These are phyloP conservation scores for Fusarium xylarioides DNA, from an alignment of 2,329 filamentous ascomycete species.

Conservation along the genomic window DNA sequence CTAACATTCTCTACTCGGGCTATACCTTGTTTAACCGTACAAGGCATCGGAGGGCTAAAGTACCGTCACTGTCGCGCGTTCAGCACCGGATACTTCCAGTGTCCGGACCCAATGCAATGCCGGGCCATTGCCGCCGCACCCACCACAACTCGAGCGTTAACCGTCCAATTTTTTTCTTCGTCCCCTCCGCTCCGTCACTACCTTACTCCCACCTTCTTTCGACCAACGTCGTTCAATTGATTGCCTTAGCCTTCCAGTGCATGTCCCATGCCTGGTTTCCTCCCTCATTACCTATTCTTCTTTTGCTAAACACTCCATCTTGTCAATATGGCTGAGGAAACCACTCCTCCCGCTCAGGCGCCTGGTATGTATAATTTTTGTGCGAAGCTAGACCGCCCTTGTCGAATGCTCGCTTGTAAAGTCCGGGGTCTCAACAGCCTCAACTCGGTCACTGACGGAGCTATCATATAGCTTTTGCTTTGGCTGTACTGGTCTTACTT, in stretches of 20 bases:
- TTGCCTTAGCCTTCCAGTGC: constrained; percentile 38
- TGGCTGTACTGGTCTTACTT: neutral
- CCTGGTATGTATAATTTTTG: constrained; percentile 38
- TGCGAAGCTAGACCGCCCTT: constrained; percentile 33
- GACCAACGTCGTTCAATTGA: constrained; percentile 39
- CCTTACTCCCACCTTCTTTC: constrained; percentile 29
- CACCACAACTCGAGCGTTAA: constrained; percentile 17
- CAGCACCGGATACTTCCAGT: constrained; percentile 20
- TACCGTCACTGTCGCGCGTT: constrained; percentile 29
- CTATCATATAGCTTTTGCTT: constrained; percentile 6
- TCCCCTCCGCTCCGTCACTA: constrained; percentile 39
- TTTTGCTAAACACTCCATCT: constrained; percentile 30
- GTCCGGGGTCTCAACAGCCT: constrained; percentile 19
- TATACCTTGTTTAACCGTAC: constrained; percentile 18
- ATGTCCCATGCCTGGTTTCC: constrained; percentile 42
- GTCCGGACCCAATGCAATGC: constrained; percentile 25
- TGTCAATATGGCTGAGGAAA: constrained; percentile 48
- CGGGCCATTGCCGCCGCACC: constrained; percentile 44
- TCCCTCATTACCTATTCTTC: constrained; percentile 22
- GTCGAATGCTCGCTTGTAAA: constrained; percentile 23
- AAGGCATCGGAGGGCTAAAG: neutral
- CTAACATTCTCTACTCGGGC: constrained; percentile 21
- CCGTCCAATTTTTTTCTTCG: constrained; percentile 44
- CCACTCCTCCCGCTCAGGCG: constrained; percentile 41
- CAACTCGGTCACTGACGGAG: constrained; percentile 5